Conservation (phyloP, 1,284 basidiomycete species). For the Bjerkandera adusta region DNA sequence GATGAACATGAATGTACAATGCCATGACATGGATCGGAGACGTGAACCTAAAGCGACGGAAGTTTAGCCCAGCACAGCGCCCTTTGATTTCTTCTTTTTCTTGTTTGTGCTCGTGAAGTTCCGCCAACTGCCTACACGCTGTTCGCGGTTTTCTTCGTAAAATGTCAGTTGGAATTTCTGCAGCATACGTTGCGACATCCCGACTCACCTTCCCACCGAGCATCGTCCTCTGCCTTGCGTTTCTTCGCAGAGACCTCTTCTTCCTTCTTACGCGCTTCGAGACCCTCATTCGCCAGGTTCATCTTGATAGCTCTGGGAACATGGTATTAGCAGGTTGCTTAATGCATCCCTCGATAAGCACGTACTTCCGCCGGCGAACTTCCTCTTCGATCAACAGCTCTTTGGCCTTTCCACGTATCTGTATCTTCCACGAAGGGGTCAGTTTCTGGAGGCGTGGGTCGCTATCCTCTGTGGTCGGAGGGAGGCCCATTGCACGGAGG, state of each 20-base stretch:
- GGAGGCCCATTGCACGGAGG: slow-evolving; percentile 59
- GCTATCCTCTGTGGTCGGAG: slow-evolving; percentile 50
- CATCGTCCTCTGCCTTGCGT: slow-evolving; percentile 81
- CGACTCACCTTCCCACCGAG: slow-evolving; percentile 74
- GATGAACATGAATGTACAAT: background rate
- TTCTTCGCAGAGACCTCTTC: slow-evolving; percentile 73
- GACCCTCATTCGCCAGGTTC: slow-evolving; percentile 82
- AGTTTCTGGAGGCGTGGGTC: slow-evolving; percentile 56
- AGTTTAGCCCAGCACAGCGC: slow-evolving; percentile 58
- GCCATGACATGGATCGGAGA: background rate
- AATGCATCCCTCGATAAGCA: slow-evolving; percentile 14
- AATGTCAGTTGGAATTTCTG: slow-evolving; percentile 4
- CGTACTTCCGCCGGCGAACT: slow-evolving; percentile 72
- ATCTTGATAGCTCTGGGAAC: slow-evolving; percentile 72
- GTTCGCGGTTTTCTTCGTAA: slow-evolving; percentile 64
- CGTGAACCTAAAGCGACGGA: background rate
- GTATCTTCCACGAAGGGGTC: slow-evolving; percentile 59
- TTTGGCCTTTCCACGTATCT: slow-evolving; percentile 67
- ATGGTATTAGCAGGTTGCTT: slow-evolving; percentile 2
- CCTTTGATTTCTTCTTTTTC: slow-evolving; percentile 78
- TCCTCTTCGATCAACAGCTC: slow-evolving; percentile 82
- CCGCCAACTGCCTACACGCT: slow-evolving; percentile 82
- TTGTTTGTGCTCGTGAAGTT: slow-evolving; percentile 52
- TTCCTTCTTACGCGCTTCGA: slow-evolving; percentile 82
- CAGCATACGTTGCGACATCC: no score